Evolutionary conservation across 768 basidiomycete species (phyloP).

Genomic region (Kwoniella dendrophila): DNA sequence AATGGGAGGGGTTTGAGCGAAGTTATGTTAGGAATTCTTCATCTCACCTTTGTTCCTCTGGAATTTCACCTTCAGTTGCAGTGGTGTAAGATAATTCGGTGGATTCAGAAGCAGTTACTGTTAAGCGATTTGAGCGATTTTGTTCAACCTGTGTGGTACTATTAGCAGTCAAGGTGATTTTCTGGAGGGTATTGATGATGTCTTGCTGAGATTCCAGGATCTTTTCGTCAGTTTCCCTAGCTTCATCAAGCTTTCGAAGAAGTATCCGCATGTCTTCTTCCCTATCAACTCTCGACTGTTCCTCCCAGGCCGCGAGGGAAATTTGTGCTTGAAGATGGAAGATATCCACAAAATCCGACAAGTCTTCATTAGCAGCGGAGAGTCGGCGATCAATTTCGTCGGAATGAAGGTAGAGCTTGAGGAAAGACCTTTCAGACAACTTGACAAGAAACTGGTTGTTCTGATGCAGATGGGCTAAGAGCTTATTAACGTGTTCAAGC

Average conservation of each 20-base stretch:
- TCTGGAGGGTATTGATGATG: slow-evolving; percentile 76
- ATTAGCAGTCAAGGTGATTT: too few relatives aligned
- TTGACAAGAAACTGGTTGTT: slow-evolving; percentile 62
- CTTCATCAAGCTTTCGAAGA: slow-evolving; percentile 64
- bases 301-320: slow-evolving; percentile 43
- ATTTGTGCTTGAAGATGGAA: slow-evolving; percentile 58
- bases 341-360: slow-evolving; percentile 64
- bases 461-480: slow-evolving; percentile 29
- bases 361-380: slow-evolving; percentile 60
- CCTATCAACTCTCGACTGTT: slow-evolving; percentile 62
- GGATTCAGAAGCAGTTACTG: slow-evolving; percentile 18
- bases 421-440: slow-evolving; percentile 69
- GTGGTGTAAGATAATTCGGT: slow-evolving; percentile 20
- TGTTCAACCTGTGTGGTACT: too few relatives aligned
- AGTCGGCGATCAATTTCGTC: slow-evolving; percentile 68
- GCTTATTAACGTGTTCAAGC: slow-evolving; percentile 31
- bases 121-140: too few relatives aligned
- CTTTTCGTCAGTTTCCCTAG: slow-evolving; percentile 66
- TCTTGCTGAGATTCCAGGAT: slow-evolving; percentile 73
- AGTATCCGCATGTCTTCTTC: slow-evolving; percentile 64
- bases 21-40: too few relatives aligned
- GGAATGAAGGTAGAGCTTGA: slow-evolving; percentile 75
- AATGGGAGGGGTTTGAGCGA: too few relatives aligned
- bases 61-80: slow-evolving; percentile 13
- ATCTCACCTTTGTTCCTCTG: slow-evolving; percentile 23